A percentile compares a stretch with the other conserved stretches of the same genome.
phyloP scores from a whole-genome alignment of 805 yeast species.

The Isabelozyma heimii region DNA sequence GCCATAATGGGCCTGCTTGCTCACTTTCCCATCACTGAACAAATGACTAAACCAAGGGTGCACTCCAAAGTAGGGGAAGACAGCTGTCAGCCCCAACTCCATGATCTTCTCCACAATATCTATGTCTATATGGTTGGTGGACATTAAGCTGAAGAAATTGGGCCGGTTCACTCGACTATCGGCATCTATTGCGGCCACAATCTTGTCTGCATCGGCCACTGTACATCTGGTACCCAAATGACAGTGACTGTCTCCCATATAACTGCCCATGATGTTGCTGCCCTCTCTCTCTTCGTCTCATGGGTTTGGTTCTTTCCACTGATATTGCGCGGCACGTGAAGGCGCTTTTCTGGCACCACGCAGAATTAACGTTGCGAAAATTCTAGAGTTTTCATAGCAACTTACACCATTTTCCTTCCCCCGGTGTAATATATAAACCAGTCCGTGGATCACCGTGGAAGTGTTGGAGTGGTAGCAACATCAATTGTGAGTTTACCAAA shows the following conservation, averaged over 20 bases:
- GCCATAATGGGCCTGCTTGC: slow-evolving; percentile 57
- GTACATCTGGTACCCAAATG: slow-evolving; percentile 23
- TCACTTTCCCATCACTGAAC: slow-evolving; percentile 33
- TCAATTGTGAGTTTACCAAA: too few species aligned
- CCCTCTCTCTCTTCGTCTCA: too few species aligned
- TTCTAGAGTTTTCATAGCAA: too few species aligned
- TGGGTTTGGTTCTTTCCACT: too few species aligned
- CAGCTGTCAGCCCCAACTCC: slow-evolving; percentile 6
- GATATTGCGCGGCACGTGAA: not conserved
- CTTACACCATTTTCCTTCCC: too few species aligned
- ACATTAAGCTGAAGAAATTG: slow-evolving; percentile 32
- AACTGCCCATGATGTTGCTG: not conserved
- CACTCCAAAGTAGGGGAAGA: slow-evolving; percentile 61
- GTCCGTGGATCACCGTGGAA: too few species aligned
- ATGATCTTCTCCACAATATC: slow-evolving; percentile 16
- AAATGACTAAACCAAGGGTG: slow-evolving; percentile 93
- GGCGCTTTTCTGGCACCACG: too few species aligned
- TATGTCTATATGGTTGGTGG: slow-evolving; percentile 36
- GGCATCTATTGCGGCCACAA: slow-evolving; percentile 8
- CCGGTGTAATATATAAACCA: too few species aligned
- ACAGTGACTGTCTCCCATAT: slow-evolving; percentile 30
- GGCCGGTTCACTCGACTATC: slow-evolving; percentile 1
- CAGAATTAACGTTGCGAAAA: too few species aligned
- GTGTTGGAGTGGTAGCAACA: too few species aligned
- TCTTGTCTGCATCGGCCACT: slow-evolving; percentile 3